A percentile compares a stretch with the other conserved stretches of the same genome.
These are phyloP conservation scores for Globisporangium perplexum DNA, from an alignment of 352 stramenopile species.

Conservation along the genomic window DNA sequence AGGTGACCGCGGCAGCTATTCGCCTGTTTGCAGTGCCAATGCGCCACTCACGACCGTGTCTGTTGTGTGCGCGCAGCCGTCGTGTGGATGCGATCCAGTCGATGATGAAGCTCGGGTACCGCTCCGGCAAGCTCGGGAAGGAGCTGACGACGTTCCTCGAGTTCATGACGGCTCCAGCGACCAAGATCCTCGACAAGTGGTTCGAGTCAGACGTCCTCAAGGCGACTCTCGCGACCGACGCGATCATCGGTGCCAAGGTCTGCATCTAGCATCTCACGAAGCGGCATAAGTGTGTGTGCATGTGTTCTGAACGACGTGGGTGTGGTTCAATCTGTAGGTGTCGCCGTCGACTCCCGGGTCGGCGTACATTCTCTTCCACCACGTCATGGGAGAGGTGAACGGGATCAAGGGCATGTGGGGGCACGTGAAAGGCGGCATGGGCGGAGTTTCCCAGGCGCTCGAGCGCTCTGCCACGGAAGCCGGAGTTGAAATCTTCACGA, in stretches of 20 bases:
- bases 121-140: slow-evolving; percentile 57
- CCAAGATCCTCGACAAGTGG: slow-evolving; percentile 87
- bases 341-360: slow-evolving; percentile 81
- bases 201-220: slow-evolving; percentile 90
- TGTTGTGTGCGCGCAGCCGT: slow-evolving; percentile 18
- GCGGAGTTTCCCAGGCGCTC: slow-evolving; percentile 66
- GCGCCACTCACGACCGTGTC: too few relatives aligned
- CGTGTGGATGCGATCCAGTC: slow-evolving; percentile 62
- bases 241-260: slow-evolving; percentile 88
- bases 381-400: slow-evolving; percentile 90
- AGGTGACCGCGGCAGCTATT: slow-evolving; percentile 13
- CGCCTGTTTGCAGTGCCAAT: too few relatives aligned
- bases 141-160: slow-evolving; percentile 82
- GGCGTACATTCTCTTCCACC: slow-evolving; percentile 89
- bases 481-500: slow-evolving; percentile 70
- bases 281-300: background rate
- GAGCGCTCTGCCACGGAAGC: slow-evolving; percentile 46
- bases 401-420: slow-evolving; percentile 86
- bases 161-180: slow-evolving; percentile 84
- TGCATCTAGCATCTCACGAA: too few relatives aligned
- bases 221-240: slow-evolving; percentile 88
- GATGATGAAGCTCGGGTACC: slow-evolving; percentile 59
- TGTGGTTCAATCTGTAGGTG: slow-evolving; percentile 24
- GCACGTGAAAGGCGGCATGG: slow-evolving; percentile 89
- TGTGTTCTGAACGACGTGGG: background rate